Conservation (phyloP, 116 monocot genomes). For the Papilionanthe hybrid region DNA sequence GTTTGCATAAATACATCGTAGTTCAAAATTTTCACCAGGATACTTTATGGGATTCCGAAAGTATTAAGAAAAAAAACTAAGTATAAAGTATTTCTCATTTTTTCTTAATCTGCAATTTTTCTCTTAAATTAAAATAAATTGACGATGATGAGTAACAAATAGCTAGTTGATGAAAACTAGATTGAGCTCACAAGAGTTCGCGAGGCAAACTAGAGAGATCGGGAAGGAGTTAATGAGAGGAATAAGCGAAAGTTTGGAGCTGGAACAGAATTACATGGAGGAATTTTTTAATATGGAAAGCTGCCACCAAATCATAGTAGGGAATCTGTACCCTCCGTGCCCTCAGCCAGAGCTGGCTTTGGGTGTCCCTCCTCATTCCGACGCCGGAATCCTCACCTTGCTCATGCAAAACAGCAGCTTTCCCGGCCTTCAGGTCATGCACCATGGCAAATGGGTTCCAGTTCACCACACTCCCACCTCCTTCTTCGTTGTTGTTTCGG, state of each 20-base stretch:
- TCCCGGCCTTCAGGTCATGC: constrained; percentile 52
- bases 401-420: constrained; percentile 50
- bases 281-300: constrained; percentile 27
- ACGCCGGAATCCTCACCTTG: constrained; percentile 53
- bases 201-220: constrained; percentile 26
- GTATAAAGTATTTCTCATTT: too few relatives aligned
- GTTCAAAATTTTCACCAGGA: too few relatives aligned
- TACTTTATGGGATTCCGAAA: too few relatives aligned
- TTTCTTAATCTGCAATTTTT: too few relatives aligned
- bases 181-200: constrained; percentile 19
- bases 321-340: constrained; percentile 51
- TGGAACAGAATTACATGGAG: constrained; percentile 30
- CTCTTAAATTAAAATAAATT: too few relatives aligned
- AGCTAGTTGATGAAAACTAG: constrained; percentile 9
- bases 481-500: constrained; percentile 45
- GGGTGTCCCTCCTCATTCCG: constrained; percentile 58
- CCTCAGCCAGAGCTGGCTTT: constrained; percentile 44
- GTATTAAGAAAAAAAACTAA: too few relatives aligned
- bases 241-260: constrained; percentile 45
- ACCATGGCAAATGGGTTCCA: constrained; percentile 39
- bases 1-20: too few relatives aligned
- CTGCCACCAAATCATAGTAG: constrained; percentile 27
- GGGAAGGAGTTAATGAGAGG: constrained; percentile 31
- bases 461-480: constrained; percentile 43
- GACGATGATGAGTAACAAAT: too few relatives aligned